Percentiles rank a stretch among this genome's conserved stretches.
These are phyloP conservation scores for Conticribra guillardii DNA, from an alignment of 108 stramenopile genomes.

Conservation along the genomic window DNA sequence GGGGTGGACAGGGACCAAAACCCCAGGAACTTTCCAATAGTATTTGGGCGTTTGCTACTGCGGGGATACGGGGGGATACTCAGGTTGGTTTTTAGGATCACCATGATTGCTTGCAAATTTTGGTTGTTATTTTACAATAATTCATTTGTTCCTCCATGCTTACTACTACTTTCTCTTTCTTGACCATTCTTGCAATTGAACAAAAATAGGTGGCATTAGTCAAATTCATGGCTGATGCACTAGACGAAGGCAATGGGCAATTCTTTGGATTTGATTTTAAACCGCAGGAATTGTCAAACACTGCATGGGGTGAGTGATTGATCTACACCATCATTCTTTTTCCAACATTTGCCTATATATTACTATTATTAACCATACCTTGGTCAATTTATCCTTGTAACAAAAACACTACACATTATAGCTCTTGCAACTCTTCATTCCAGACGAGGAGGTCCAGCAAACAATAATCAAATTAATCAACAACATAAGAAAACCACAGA, in stretches of 20 bases:
- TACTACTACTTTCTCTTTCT: neutral
- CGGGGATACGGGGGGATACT: slow-evolving; percentile 46
- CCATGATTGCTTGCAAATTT: too few relatives aligned
- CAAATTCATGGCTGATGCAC: slow-evolving; percentile 58
- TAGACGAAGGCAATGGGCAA: slow-evolving; percentile 56
- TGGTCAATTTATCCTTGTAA: too few relatives aligned
- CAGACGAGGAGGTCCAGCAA: slow-evolving; percentile 35
- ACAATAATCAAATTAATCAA: slow-evolving; percentile 13
- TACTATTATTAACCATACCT: too few relatives aligned
- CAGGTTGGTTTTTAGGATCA: slow-evolving; percentile 41
- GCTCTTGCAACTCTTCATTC: slow-evolving; percentile 75
- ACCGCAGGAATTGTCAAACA: slow-evolving; percentile 68
- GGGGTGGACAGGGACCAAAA: slow-evolving; percentile 24
- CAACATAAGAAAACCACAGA: slow-evolving; percentile 13
- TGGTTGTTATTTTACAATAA: neutral
- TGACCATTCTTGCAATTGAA: neutral
- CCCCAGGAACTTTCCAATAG: slow-evolving; percentile 74
- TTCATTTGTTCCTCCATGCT: too few relatives aligned
- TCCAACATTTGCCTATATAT: neutral
- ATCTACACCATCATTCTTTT: neutral
- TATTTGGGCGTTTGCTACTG: slow-evolving; percentile 81
- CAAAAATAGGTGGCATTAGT: slow-evolving; percentile 42
- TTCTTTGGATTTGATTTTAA: slow-evolving; percentile 70
- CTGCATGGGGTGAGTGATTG: neutral
- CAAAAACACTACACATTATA: too few relatives aligned